Conservation (phyloP, 352 stramenopile genomes). For the Pythium sp. region DNA sequence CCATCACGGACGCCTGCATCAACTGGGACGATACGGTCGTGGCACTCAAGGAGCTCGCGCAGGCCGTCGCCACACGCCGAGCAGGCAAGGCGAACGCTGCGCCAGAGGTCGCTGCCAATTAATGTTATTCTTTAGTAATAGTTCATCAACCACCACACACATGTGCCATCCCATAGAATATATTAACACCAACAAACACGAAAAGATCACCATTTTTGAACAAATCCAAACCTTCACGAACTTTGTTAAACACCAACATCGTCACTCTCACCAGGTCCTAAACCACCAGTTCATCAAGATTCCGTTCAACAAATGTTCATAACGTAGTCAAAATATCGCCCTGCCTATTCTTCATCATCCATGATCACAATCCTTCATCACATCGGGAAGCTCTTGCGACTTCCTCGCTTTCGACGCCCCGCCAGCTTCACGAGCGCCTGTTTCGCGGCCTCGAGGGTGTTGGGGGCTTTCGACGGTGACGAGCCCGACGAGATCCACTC, state of each 20-base stretch:
- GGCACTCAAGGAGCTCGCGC: constrained; percentile 53
- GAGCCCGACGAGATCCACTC: constrained; percentile 52
- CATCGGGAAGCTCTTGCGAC: constrained; percentile 21
- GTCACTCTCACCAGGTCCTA: neutral
- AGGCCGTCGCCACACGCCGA: constrained; percentile 49
- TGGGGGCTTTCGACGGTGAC: constrained; percentile 27
- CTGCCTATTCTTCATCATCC: neutral
- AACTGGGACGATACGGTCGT: constrained; percentile 79
- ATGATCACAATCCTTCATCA: constrained; percentile 1
- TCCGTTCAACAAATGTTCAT: neutral
- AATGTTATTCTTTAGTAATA: constrained; percentile 4
- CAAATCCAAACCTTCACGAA: neutral
- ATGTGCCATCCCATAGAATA: neutral
- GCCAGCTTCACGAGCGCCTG: constrained; percentile 14
- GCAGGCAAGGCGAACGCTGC: neutral
- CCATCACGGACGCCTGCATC: constrained; percentile 87
- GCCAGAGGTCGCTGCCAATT: neutral
- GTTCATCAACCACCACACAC: neutral
- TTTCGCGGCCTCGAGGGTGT: constrained; percentile 12
- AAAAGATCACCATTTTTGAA: constrained; percentile 1
- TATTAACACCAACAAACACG: neutral
- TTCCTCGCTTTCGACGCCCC: constrained; percentile 10
- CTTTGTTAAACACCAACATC: neutral
- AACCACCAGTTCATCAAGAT: neutral
- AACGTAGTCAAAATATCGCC: neutral